Evolutionary conservation across 495 filamentous ascomycete species (phyloP).

Genomic region (Aspergillus wentii): DNA sequence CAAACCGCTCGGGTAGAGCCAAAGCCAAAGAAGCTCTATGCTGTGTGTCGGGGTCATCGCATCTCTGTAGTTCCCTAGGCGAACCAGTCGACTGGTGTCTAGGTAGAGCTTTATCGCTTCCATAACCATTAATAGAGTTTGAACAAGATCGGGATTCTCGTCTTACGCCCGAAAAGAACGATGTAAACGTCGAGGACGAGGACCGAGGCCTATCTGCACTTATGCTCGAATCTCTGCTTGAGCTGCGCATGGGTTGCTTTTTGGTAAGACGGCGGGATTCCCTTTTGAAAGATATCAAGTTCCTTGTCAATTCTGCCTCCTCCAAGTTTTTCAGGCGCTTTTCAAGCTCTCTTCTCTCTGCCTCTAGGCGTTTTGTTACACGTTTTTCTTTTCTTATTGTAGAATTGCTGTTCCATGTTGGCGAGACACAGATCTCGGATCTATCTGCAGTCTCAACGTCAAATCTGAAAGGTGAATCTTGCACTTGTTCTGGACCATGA

Average conservation of each 20-base stretch:
- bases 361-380: constrained; percentile 32
- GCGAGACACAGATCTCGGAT: constrained; percentile 11
- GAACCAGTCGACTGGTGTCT: constrained; percentile 5
- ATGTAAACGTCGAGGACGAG: constrained; percentile 22
- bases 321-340: constrained; percentile 30
- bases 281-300: constrained; percentile 16
- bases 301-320: constrained; percentile 17
- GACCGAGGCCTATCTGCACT: constrained; percentile 23
- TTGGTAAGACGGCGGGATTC: constrained; percentile 32
- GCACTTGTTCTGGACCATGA: too few relatives aligned
- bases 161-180: constrained; percentile 28
- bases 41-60: too few relatives aligned
- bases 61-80: too few relatives aligned
- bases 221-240: constrained; percentile 30
- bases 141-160: constrained; percentile 27
- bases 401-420: constrained; percentile 14
- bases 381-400: constrained; percentile 27
- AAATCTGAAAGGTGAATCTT: too few relatives aligned
- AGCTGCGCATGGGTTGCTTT: constrained; percentile 29
- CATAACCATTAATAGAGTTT: constrained; percentile 22
- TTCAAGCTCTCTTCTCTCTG: constrained; percentile 33
- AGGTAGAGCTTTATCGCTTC: constrained; percentile 8
- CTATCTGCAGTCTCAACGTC: too few relatives aligned
- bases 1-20: constrained; percentile 28
- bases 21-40: constrained; percentile 20